phyloP scores from a whole-genome alignment of 1,284 basidiomycete species.

The Heliocybe sulcata region DNA sequence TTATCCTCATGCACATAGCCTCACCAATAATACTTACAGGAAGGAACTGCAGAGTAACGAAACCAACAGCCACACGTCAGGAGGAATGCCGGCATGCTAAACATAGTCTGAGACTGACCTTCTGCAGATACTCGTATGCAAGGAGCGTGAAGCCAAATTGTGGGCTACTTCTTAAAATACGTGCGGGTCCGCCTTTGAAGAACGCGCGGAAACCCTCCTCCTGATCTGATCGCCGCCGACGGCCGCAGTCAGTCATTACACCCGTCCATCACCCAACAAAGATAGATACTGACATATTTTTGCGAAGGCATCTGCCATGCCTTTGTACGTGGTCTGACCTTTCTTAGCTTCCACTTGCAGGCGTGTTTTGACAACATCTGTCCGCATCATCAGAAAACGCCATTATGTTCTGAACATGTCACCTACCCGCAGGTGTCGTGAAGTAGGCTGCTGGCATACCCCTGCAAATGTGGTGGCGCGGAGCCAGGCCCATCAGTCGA shows the following conservation, averaged over 20 bases:
- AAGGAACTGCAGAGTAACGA: slow-evolving; percentile 35
- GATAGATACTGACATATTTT: slow-evolving; percentile 68
- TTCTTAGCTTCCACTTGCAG: slow-evolving; percentile 93
- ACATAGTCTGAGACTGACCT: slow-evolving; percentile 29
- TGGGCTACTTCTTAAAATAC: slow-evolving; percentile 81
- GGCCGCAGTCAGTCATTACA: not conserved
- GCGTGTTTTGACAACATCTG: slow-evolving; percentile 98
- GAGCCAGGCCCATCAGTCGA: not conserved
- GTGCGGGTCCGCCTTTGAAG: slow-evolving; percentile 94
- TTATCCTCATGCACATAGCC: slow-evolving; percentile 14
- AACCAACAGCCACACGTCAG: not conserved
- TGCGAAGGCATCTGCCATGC: slow-evolving; percentile 81
- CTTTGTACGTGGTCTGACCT: slow-evolving; percentile 92
- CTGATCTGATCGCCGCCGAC: slow-evolving; percentile 38
- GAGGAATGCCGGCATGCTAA: slow-evolving; percentile 4
- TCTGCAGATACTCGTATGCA: slow-evolving; percentile 78
- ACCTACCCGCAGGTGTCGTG: slow-evolving; percentile 74
- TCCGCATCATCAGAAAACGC: slow-evolving; percentile 19
- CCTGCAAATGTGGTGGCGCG: slow-evolving; percentile 32
- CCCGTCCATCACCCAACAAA: slow-evolving; percentile 5
- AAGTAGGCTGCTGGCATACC: slow-evolving; percentile 95
- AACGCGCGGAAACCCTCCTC: slow-evolving; percentile 88
- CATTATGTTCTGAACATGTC: slow-evolving; percentile 1
- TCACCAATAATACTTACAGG: slow-evolving; percentile 51
- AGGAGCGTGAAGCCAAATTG: slow-evolving; percentile 94